Conservation (phyloP, 257 asterid species). For the Plantago ovata region DNA sequence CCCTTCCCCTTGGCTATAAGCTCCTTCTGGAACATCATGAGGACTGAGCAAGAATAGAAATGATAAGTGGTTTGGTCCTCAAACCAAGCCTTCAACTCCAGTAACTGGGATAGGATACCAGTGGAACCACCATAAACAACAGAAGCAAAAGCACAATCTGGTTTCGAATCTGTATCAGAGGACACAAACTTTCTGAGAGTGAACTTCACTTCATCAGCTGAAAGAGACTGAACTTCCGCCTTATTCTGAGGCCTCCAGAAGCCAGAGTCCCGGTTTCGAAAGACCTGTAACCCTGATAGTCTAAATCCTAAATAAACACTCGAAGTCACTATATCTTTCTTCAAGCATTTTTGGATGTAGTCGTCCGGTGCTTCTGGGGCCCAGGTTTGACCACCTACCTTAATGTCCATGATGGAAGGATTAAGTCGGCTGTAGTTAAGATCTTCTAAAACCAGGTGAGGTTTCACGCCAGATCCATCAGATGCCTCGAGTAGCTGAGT, state of each 20-base stretch:
- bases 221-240: slow-evolving; percentile 34
- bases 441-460: slow-evolving; percentile 70
- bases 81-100: slow-evolving; percentile 87
- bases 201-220: slow-evolving; percentile 46
- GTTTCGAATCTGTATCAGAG: slow-evolving; percentile 34
- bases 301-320: slow-evolving; percentile 70
- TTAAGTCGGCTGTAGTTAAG: slow-evolving; percentile 35
- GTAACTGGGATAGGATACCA: slow-evolving; percentile 70
- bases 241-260: slow-evolving; percentile 64
- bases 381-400: slow-evolving; percentile 93
- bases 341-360: slow-evolving; percentile 57
- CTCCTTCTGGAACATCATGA: slow-evolving; percentile 44
- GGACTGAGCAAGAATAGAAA: slow-evolving; percentile 53
- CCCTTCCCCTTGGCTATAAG: slow-evolving; percentile 33
- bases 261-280: slow-evolving; percentile 36
- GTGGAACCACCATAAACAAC: slow-evolving; percentile 70
- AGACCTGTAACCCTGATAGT: slow-evolving; percentile 68
- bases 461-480: slow-evolving; percentile 74
- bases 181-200: slow-evolving; percentile 68
- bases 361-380: slow-evolving; percentile 57
- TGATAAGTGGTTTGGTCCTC: slow-evolving; percentile 57
- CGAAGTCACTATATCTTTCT: slow-evolving; percentile 64
- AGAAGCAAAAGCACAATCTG: slow-evolving; percentile 81
- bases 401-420: slow-evolving; percentile 84
- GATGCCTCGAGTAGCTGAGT: slow-evolving; percentile 82